Evolutionary conservation across 1,284 basidiomycete species (phyloP).

Genomic region (Fistulinella staudtii): DNA sequence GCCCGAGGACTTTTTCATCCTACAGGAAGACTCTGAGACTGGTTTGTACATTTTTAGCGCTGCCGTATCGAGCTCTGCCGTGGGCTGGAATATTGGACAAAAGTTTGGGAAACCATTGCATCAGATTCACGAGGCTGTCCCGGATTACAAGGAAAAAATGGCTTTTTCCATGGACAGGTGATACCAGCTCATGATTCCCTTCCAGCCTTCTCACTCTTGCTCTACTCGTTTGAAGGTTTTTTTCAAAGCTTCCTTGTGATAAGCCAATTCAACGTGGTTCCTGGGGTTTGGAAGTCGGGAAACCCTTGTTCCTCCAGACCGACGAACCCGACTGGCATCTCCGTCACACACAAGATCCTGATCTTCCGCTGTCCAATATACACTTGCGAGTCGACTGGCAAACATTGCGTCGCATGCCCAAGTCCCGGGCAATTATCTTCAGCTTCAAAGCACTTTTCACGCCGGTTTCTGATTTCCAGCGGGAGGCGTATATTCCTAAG

Average conservation of each 20-base stretch:
- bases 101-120: slow-evolving; percentile 46
- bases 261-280: slow-evolving; percentile 51
- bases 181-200: neutral
- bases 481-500: slow-evolving; percentile 46
- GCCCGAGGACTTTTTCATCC: slow-evolving; percentile 49
- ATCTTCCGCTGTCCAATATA: slow-evolving; percentile 39
- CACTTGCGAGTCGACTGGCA: slow-evolving; percentile 52
- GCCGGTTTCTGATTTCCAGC: slow-evolving; percentile 38
- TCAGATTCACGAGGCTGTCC: slow-evolving; percentile 45
- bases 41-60: slow-evolving; percentile 42
- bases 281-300: slow-evolving; percentile 46
- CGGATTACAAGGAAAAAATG: slow-evolving; percentile 48
- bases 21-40: slow-evolving; percentile 37
- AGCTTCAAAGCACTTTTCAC: slow-evolving; percentile 53
- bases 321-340: slow-evolving; percentile 34
- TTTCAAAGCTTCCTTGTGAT: slow-evolving; percentile 42
- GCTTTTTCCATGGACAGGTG: slow-evolving; percentile 48
- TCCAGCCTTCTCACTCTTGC: neutral
- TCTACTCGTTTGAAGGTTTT: slow-evolving; percentile 41
- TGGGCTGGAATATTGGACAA: slow-evolving; percentile 45
- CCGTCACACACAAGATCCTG: slow-evolving; percentile 33
- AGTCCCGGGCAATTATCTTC: slow-evolving; percentile 45
- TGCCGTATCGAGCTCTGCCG: slow-evolving; percentile 42
- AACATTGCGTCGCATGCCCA: slow-evolving; percentile 46
- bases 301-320: slow-evolving; percentile 42